Evolutionary conservation across 2,329 filamentous ascomycete genomes (phyloP), one percentile per base, ranked within the genome.

Genomic region (Byssothecium circinans): DNA sequence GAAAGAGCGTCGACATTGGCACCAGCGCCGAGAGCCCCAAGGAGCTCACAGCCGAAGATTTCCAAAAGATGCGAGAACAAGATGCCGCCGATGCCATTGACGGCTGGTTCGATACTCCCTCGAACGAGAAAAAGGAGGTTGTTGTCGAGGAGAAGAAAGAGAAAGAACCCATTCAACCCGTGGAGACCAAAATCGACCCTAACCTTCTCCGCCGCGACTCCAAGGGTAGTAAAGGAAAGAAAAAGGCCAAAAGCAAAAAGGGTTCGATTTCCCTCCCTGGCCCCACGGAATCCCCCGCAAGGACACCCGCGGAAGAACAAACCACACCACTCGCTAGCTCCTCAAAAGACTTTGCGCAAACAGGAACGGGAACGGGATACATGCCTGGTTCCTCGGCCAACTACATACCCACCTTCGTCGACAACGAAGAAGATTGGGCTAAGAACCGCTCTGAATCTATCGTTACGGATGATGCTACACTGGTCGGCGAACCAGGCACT

Each of bases 371-470:
- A 14, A 43, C 45, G 18, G 45, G 45, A 22, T 48, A 48, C 15
- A 39, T 34, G 22, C 45, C 45, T 4, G 41, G 41, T 12, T 50
- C 47, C 8, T 45, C 49, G 0, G 52, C 57, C 12, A 55, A 55
- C 14, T 56, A 56, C 41, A 41, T 61, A 8, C 64, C 62, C 0
- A 62, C 57, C 1, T 68, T 67, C 29, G 50, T 62, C 11, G 61
- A 66, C 4, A 61, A 68, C 20, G 65, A 69, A 46, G 58, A 65
- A 10, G 61, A 65, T 3, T 69, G 66, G 66, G 49, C 39, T 3
- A 60, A 61, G 41, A 57, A 61, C 27, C 57, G 51, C 5, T 46
- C 56, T 1, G 62, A 59, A 27, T 64, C 63, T 1, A 32, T 59
- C 15, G 45, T 61, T 40, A 64, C 62, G 1, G 64, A 68, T 41